Percentiles rank a stretch among this genome's conserved stretches.
phyloP scores from a whole-genome alignment of 805 yeast genomes.

The Yamadazyma tumulicola region DNA sequence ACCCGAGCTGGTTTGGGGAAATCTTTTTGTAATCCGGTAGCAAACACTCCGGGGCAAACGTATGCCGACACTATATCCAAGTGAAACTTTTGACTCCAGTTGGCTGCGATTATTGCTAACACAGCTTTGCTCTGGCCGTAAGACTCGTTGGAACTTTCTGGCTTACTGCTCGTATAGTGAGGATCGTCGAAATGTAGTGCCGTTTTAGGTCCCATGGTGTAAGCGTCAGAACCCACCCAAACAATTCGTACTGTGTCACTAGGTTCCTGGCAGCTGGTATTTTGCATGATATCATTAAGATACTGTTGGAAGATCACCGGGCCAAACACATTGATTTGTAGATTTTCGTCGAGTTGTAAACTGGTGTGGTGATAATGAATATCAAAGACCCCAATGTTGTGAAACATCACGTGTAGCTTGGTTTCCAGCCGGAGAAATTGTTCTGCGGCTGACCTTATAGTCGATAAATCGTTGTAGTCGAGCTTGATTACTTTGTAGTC shows the following conservation, averaged over 20 bases:
- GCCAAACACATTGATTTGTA: neutral
- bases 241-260: constrained; percentile 35
- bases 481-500: constrained; percentile 12
- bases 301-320: neutral
- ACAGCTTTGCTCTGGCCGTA: constrained; percentile 47
- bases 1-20: constrained; percentile 5
- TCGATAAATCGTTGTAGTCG: constrained; percentile 39
- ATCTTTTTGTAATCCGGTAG: constrained; percentile 29
- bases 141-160: constrained; percentile 11
- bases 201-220: constrained; percentile 21
- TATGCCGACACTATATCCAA: constrained; percentile 30
- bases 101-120: constrained; percentile 30
- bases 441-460: constrained; percentile 35
- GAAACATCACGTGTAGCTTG: constrained; percentile 20
- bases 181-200: constrained; percentile 36
- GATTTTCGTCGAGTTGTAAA: neutral
- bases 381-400: constrained; percentile 30
- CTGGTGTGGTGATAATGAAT: constrained; percentile 31
- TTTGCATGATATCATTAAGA: constrained; percentile 16
- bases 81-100: constrained; percentile 29
- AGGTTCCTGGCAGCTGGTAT: constrained; percentile 24
- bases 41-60: constrained; percentile 41
- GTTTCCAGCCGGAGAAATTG: constrained; percentile 14
- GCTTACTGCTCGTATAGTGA: constrained; percentile 17
- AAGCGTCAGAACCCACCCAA: constrained; percentile 44